Percentiles rank a stretch among this genome's conserved stretches.
These are phyloP conservation scores for Tuber aestivum DNA, from an alignment of 495 filamentous ascomycete genomes.

Conservation along the genomic window DNA sequence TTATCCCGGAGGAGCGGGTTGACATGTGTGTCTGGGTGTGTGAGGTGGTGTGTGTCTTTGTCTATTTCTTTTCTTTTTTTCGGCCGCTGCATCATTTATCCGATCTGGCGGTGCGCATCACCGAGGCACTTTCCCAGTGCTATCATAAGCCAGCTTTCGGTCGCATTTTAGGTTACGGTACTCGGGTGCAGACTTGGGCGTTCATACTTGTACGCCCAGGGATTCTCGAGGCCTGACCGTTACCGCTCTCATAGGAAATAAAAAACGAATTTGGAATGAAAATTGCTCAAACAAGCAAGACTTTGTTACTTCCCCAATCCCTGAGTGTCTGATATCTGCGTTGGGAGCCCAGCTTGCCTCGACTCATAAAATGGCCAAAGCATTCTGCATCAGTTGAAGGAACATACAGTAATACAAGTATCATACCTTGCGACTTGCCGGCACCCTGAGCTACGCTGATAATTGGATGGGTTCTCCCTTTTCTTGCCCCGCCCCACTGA, in stretches of 20 bases:
- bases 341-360: background rate
- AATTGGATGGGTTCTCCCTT: conserved; percentile 10
- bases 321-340: background rate
- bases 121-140: background rate
- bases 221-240: conserved; percentile 1
- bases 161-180: background rate
- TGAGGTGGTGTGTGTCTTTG: background rate
- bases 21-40: conserved; percentile 17
- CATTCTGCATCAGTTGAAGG: conserved; percentile 1
- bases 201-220: background rate
- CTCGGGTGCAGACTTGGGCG: too few relatives aligned
- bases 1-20: conserved; percentile 30
- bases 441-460: background rate
- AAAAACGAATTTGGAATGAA: background rate
- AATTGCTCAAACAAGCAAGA: background rate
- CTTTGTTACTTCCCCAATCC: background rate
- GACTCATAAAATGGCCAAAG: conserved; percentile 24
- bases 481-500: background rate
- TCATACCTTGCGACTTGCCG: conserved; percentile 10
- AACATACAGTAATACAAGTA: conserved; percentile 2
- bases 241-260: background rate
- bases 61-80: background rate
- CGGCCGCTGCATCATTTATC: conserved; percentile 2
- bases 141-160: background rate
- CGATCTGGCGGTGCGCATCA: background rate